Evolutionary conservation across 257 asterid genomes (phyloP).

Genomic region (Salvia splendens): DNA sequence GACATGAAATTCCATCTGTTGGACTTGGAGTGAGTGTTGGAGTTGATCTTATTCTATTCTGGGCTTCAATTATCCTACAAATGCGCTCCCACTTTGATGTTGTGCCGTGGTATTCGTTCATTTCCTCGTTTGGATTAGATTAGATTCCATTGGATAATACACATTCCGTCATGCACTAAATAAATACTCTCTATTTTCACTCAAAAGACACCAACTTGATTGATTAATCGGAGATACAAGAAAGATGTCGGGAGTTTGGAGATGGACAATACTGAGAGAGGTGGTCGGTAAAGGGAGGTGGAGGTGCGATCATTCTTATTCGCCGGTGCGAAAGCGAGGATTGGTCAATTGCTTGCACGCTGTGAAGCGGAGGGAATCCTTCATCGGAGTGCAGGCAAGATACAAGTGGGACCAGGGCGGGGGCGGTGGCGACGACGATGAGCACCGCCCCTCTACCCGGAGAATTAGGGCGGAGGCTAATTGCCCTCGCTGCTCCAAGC

Average conservation of each 20-base stretch:
- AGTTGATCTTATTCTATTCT: slow-evolving; percentile 19
- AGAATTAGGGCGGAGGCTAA: slow-evolving; percentile 86
- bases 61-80: slow-evolving; percentile 33
- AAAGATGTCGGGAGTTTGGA: slow-evolving; percentile 56
- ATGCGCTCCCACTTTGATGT: slow-evolving; percentile 29
- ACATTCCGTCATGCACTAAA: not conserved
- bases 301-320: slow-evolving; percentile 30
- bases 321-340: slow-evolving; percentile 31
- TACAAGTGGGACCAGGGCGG: slow-evolving; percentile 68
- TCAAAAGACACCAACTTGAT: not conserved
- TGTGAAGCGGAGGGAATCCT: slow-evolving; percentile 55
- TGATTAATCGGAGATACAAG: no score
- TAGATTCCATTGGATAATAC: slow-evolving; percentile 33
- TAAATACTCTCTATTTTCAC: slow-evolving; percentile 4
- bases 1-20: no score
- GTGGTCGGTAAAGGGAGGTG: slow-evolving; percentile 40
- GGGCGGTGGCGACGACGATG: slow-evolving; percentile 42
- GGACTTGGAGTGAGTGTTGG: slow-evolving; percentile 1
- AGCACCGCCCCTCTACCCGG: slow-evolving; percentile 44
- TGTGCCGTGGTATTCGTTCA: slow-evolving; percentile 21
- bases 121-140: slow-evolving; percentile 16
- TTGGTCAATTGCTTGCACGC: slow-evolving; percentile 54
- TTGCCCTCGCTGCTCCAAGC: slow-evolving; percentile 93
- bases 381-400: slow-evolving; percentile 72
- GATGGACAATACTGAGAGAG: slow-evolving; percentile 58